phyloP scores from a whole-genome alignment of 208 protist species.

The Sergeia podlipaevii region DNA sequence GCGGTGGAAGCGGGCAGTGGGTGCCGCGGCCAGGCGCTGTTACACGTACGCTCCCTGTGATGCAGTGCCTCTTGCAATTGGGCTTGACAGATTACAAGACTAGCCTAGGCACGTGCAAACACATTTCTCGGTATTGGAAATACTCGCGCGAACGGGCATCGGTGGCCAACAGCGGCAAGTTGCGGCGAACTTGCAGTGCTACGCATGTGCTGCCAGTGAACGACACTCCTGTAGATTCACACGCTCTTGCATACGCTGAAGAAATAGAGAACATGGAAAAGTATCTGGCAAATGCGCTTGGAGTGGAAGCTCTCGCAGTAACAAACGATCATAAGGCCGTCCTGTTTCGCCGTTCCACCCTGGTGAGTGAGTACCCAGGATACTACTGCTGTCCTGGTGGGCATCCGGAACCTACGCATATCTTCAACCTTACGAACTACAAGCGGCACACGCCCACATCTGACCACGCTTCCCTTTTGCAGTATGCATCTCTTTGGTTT shows the following conservation, averaged over 20 bases:
- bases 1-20: too few species aligned
- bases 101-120: conserved; percentile 24
- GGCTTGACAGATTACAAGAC: conserved; percentile 53
- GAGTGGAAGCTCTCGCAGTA: conserved; percentile 32
- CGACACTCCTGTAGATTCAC: too few species aligned
- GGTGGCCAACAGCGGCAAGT: background rate
- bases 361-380: conserved; percentile 29
- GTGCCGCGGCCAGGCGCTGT: background rate
- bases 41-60: background rate
- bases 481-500: conserved; percentile 10
- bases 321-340: conserved; percentile 26
- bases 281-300: conserved; percentile 35
- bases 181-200: too few species aligned
- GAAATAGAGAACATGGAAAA: conserved; percentile 1
- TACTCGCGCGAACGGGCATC: background rate
- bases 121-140: conserved; percentile 10
- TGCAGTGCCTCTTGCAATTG: conserved; percentile 17
- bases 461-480: conserved; percentile 1
- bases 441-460: background rate
- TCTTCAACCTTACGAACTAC: conserved; percentile 16
- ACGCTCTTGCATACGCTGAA: too few species aligned
- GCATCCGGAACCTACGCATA: conserved; percentile 27
- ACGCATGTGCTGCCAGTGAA: too few species aligned
- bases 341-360: conserved; percentile 26
- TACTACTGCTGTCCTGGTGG: conserved; percentile 45